phyloP scores from a whole-genome alignment of 768 basidiomycete species.

The Heimioporus sp. region DNA sequence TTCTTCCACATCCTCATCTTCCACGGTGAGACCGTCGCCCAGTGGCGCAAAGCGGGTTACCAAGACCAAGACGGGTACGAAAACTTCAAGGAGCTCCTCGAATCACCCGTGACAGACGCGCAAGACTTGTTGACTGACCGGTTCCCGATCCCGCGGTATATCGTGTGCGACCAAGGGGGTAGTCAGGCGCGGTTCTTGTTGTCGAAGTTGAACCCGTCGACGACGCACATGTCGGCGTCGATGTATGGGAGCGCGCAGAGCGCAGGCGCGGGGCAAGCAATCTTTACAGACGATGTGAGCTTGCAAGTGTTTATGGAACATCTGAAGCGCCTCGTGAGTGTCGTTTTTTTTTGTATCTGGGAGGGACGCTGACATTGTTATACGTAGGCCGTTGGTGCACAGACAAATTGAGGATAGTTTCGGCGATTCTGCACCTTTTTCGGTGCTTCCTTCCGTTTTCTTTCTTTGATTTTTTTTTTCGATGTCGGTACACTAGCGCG shows the following conservation, averaged over 20 bases:
- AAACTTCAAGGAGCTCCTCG: slow-evolving; percentile 94
- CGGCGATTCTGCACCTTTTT: background rate
- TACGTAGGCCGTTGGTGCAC: slow-evolving; percentile 66
- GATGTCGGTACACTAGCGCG: slow-evolving; percentile 6
- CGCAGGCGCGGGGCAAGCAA: slow-evolving; percentile 77
- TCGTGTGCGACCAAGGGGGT: slow-evolving; percentile 96
- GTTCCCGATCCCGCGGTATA: slow-evolving; percentile 96
- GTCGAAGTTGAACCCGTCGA: slow-evolving; percentile 95
- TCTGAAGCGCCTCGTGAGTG: slow-evolving; percentile 82
- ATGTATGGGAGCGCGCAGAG: slow-evolving; percentile 83
- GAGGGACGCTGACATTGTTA: background rate
- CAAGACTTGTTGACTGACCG: slow-evolving; percentile 96
- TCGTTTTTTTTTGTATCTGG: background rate
- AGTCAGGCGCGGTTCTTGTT: slow-evolving; percentile 98
- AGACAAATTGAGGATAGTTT: slow-evolving; percentile 48
- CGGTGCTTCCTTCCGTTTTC: background rate
- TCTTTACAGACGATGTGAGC: slow-evolving; percentile 98
- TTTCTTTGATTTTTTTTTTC: background rate
- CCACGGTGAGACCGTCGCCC: slow-evolving; percentile 95
- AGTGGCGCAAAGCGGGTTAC: slow-evolving; percentile 98
- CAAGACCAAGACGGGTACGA: slow-evolving; percentile 99
- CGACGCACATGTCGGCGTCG: slow-evolving; percentile 91
- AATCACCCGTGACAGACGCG: slow-evolving; percentile 84
- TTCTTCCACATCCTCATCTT: slow-evolving; percentile 99
- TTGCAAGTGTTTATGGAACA: slow-evolving; percentile 98